Conservation (phyloP, 1,139 yeast species). For the Fermentozyma sake region DNA sequence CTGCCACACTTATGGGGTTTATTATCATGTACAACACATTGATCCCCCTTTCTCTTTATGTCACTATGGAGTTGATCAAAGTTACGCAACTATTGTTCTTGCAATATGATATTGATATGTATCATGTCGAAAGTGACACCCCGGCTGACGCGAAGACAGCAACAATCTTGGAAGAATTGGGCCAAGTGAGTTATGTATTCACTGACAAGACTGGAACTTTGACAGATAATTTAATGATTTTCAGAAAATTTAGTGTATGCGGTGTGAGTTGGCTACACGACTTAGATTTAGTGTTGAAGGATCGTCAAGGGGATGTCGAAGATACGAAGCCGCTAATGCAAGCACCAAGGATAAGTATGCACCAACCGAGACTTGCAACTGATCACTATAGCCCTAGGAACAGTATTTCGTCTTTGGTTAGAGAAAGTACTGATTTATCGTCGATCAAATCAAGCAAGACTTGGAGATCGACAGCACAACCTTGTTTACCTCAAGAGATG, state of each 20-base stretch:
- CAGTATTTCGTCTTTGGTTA: slow-evolving; percentile 32
- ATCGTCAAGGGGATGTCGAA: slow-evolving; percentile 4
- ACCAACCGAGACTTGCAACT: slow-evolving; percentile 3
- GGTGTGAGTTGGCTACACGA: slow-evolving; percentile 92
- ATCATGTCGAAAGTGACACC: slow-evolving; percentile 75
- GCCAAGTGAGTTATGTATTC: slow-evolving; percentile 92
- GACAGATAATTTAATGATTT: slow-evolving; percentile 86
- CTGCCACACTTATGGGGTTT: slow-evolving; percentile 91
- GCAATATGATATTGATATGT: slow-evolving; percentile 93
- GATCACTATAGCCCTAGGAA: slow-evolving; percentile 11
- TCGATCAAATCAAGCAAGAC: slow-evolving; percentile 19
- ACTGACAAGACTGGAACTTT: slow-evolving; percentile 97
- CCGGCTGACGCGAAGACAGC: slow-evolving; percentile 96
- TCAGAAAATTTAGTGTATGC: slow-evolving; percentile 75
- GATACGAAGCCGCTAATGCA: neutral
- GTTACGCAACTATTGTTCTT: slow-evolving; percentile 76
- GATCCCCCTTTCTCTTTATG: slow-evolving; percentile 91
- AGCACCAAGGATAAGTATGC: slow-evolving; percentile 7
- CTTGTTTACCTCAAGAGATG: slow-evolving; percentile 24
- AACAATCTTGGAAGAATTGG: slow-evolving; percentile 90
- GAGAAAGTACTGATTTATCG: slow-evolving; percentile 24
- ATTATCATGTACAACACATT: slow-evolving; percentile 95
- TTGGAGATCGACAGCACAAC: slow-evolving; percentile 40
- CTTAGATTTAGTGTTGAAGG: slow-evolving; percentile 43
- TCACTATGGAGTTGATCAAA: slow-evolving; percentile 93